Percentiles rank a stretch among this genome's conserved stretches.
These are phyloP conservation scores for Lactarius hatsudake DNA, from an alignment of 768 basidiomycete species.

Conservation along the genomic window DNA sequence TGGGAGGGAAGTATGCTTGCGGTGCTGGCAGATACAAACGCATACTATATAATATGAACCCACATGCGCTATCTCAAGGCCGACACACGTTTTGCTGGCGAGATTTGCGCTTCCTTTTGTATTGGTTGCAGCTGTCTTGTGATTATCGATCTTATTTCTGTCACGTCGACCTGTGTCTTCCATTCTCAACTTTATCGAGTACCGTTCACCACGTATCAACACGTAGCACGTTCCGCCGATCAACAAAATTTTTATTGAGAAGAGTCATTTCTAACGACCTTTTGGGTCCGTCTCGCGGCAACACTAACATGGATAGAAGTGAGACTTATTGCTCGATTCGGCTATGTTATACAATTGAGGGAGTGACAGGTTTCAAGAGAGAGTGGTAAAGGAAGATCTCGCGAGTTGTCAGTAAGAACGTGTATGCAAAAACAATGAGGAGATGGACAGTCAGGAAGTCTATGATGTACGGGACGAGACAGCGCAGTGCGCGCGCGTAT, in stretches of 20 bases:
- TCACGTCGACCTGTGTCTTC: background rate
- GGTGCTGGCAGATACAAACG: background rate
- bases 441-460: conserved; percentile 2
- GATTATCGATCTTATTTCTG: background rate
- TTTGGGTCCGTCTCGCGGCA: background rate
- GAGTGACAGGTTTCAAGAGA: background rate
- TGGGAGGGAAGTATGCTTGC: background rate
- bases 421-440: conserved; percentile 3
- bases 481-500: background rate
- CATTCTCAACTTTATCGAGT: background rate
- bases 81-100: background rate
- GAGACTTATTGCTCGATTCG: conserved; percentile 3
- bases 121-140: background rate
- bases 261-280: background rate
- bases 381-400: background rate
- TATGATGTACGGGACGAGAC: conserved; percentile 16
- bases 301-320: background rate
- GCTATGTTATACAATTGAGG: conserved; percentile 12
- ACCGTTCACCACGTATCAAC: background rate
- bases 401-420: background rate
- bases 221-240: background rate
- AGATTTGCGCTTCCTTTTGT: background rate
- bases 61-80: background rate
- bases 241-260: background rate
- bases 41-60: background rate